Percentiles rank a stretch among this genome's conserved stretches.
Conservation (phyloP, 495 filamentous ascomycete species). For the Xylaria curta region DNA sequence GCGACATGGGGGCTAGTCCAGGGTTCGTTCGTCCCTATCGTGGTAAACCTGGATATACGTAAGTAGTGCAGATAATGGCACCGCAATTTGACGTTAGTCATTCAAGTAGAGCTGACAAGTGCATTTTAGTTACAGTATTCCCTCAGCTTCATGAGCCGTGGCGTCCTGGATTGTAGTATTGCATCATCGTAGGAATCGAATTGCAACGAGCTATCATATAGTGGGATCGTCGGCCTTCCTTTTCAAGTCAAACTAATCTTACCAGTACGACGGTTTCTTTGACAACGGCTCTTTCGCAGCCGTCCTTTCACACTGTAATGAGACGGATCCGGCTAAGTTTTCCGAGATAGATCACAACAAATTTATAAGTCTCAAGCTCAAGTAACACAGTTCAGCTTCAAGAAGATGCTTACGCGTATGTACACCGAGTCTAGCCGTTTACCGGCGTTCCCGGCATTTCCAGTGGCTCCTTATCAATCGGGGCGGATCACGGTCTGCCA, state of each 20-base stretch:
- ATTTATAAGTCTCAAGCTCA: background rate
- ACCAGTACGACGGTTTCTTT: background rate
- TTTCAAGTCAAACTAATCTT: background rate
- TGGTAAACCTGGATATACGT: background rate
- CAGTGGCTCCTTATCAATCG: background rate
- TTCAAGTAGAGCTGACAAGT: background rate
- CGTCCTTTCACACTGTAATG: background rate
- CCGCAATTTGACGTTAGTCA: slow-evolving; percentile 5
- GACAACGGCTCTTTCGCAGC: background rate
- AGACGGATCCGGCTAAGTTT: slow-evolving; percentile 12
- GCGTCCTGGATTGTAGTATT: slow-evolving; percentile 9
- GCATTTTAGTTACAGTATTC: background rate
- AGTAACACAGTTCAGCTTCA: background rate
- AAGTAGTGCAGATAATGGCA: background rate
- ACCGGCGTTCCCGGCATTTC: background rate
- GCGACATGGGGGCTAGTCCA: slow-evolving; percentile 19
- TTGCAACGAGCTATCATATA: slow-evolving; percentile 23
- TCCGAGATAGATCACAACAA: background rate
- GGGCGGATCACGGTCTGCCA: background rate
- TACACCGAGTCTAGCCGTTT: background rate
- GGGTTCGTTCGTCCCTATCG: background rate
- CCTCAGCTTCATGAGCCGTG: background rate
- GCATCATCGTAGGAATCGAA: slow-evolving; percentile 24
- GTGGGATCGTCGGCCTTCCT: slow-evolving; percentile 21
- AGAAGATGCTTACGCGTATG: background rate